phyloP scores from a whole-genome alignment of 1,284 basidiomycete genomes.

The Chiua sp. region DNA sequence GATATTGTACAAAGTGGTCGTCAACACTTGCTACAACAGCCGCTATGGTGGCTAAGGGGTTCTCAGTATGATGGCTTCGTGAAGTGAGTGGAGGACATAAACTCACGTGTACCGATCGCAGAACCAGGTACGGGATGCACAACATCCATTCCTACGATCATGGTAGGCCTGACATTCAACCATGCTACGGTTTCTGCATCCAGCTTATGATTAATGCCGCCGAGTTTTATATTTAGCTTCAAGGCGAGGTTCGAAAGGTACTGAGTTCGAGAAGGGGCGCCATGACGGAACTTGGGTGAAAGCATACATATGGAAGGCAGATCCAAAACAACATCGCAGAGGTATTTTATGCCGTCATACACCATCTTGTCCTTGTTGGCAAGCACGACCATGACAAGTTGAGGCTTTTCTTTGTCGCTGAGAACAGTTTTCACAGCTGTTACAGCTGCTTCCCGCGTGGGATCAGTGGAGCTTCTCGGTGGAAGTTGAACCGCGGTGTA shows the following conservation, averaged over 20 bases:
- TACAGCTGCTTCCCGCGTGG: constrained; percentile 14
- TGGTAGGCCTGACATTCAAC: no score
- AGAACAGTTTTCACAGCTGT: constrained; percentile 22
- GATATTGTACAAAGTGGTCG: no score
- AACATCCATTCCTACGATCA: no score
- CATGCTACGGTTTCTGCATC: constrained; percentile 46
- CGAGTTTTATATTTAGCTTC: constrained; percentile 82
- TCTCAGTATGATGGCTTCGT: no score
- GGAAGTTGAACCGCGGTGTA: constrained; percentile 17
- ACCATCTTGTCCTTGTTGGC: constrained; percentile 70
- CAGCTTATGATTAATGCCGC: constrained; percentile 73
- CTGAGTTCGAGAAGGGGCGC: constrained; percentile 56
- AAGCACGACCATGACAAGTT: constrained; percentile 58
- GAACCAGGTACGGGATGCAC: no score
- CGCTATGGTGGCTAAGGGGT: no score
- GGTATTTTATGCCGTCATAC: constrained; percentile 72
- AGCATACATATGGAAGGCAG: constrained; percentile 74
- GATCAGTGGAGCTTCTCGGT: constrained; percentile 7
- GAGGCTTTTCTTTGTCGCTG: constrained; percentile 40
- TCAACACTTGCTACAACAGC: no score
- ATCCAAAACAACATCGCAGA: constrained; percentile 68
- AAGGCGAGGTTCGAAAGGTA: constrained; percentile 79
- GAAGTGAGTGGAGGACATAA: no score
- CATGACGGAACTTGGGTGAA: constrained; percentile 56
- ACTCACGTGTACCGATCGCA: no score